Evolutionary conservation across 176 grass and related monocot genomes (phyloP), one percentile per base, ranked within the genome.

Genomic region (Rhynchospora tenuis): DNA sequence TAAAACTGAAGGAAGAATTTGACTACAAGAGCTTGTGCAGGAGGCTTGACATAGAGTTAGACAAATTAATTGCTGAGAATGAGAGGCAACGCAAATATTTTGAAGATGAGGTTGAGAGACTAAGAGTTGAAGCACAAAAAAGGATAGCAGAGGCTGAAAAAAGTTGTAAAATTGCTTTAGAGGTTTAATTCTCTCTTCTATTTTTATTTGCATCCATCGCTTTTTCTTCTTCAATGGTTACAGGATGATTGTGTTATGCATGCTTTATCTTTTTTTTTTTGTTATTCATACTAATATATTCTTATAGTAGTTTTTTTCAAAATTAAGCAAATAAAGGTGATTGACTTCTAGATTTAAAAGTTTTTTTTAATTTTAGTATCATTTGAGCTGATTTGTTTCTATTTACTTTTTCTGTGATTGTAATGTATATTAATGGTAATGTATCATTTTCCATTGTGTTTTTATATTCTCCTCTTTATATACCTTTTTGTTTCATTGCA

Each of bases 1-100:
- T 99, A 69, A 99, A 93, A 89, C 63, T 99, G 59, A 99, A 99
- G 85, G 97, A 96, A 86, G 97, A 99, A 87, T 99, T 96, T 85
- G 97, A 99, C 86, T 99, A 96, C 87, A 99, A 99, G 89, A 99
- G 97, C 81, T 89, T 99, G 59, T 96, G 93, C 69, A 90, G 97
- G 86, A 99, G 91, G 58, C 93, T 96, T 86, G 97, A 92, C 86
- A 90, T 99, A 85, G 97, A 99, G 44, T 73, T 99, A 60, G 93
- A 99, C 80, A 99, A 94, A 65, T 89, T 99, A 74, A 93, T 96
- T 2, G 89, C 91, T 75, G 97, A 95, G 86, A 99, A 99, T 85
- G 97, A 99, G 86, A 95, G 97, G 73, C 97, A 99, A 65, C 80
- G 50, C 1, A 96, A 99, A 68, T 86, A 82, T 88, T 99, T 92